A percentile compares a stretch with the other conserved stretches of the same genome.
These are phyloP conservation scores for Botrytis aclada DNA, from an alignment of 2,329 filamentous ascomycete species.

Conservation along the genomic window DNA sequence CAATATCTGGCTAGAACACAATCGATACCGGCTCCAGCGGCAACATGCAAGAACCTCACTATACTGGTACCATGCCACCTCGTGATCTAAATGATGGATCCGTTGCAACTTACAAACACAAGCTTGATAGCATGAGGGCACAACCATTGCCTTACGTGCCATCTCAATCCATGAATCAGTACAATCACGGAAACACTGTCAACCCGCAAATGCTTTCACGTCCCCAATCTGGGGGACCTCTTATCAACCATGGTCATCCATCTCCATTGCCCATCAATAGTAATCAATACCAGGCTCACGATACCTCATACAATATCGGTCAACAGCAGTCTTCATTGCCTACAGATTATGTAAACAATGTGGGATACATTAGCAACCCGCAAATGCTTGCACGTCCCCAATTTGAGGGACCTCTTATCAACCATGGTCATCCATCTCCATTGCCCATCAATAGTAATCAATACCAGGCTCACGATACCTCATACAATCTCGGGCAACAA, in stretches of 20 bases:
- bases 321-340: background rate
- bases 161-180: background rate
- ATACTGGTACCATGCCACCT: fast-evolving
- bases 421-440: too few species aligned
- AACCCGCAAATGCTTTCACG: too few species aligned
- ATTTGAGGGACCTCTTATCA: background rate
- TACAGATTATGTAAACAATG: background rate
- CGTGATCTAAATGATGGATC: too few species aligned
- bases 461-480: background rate
- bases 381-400: background rate
- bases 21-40: background rate
- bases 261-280: background rate
- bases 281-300: background rate
- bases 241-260: background rate
- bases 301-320: background rate
- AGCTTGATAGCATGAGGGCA: background rate
- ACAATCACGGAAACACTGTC: too few species aligned
- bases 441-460: background rate
- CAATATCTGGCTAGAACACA: background rate
- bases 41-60: background rate
- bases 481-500: background rate
- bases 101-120: fast-evolving
- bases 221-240: background rate
- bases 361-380: too few species aligned
- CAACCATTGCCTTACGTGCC: fast-evolving